Percentiles rank a stretch among this genome's conserved stretches.
phyloP scores from a whole-genome alignment of 768 basidiomycete genomes.

The Cystobasidium ongulense region DNA sequence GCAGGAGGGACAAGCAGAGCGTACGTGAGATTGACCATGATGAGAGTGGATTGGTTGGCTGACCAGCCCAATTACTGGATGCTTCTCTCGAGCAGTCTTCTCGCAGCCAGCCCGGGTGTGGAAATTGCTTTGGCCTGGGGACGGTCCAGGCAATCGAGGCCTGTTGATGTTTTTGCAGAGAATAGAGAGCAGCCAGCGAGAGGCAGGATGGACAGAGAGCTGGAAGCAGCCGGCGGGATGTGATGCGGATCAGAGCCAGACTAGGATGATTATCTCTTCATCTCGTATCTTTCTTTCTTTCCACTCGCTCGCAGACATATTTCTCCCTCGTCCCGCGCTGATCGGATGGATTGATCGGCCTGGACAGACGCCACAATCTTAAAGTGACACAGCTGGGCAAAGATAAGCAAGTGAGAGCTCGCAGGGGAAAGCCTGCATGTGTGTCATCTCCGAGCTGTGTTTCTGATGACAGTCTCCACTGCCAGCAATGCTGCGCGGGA shows the following conservation, averaged over 20 bases:
- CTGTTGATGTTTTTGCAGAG: too few species aligned
- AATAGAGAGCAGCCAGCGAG: too few species aligned
- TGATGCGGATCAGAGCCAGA: too few species aligned
- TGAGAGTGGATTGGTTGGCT: neutral
- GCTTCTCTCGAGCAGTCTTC: neutral
- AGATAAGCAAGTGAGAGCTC: neutral
- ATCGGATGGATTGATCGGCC: neutral
- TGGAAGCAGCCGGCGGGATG: too few species aligned
- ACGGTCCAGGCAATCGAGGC: too few species aligned
- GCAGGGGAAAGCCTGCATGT: too few species aligned
- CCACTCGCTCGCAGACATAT: neutral
- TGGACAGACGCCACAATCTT: neutral
- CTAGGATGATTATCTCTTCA: too few species aligned
- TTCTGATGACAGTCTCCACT: neutral
- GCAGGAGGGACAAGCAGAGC: neutral
- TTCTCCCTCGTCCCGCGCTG: neutral
- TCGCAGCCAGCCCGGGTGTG: neutral
- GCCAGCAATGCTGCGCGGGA: neutral
- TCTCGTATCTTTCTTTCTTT: neutral
- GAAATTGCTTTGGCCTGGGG: neutral
- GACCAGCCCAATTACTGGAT: neutral
- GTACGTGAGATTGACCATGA: constrained; percentile 27
- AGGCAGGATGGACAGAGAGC: too few species aligned
- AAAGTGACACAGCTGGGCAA: neutral
- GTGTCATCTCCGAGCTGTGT: neutral